Base-by-base conservation (phyloP, 495 filamentous ascomycete species). In the Podospora conica region DNA sequence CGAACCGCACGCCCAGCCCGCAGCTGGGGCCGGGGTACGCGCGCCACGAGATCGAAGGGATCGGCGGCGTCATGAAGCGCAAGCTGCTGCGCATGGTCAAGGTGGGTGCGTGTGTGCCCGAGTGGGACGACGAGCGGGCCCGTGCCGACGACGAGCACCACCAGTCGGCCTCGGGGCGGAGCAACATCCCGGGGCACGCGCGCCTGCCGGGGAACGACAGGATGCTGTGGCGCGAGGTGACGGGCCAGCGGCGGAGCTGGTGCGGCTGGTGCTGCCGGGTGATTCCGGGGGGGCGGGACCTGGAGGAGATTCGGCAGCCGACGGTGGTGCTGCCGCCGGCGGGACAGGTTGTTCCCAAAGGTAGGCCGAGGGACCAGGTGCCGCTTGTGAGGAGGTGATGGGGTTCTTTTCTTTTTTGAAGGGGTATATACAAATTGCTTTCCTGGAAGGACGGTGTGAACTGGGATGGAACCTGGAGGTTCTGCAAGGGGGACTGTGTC, bases 31-130 rank as follows among this genome's bases (percentile, higher is more conserved):
- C 84, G 2, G 92, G 92, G 20, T 96, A 96, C 73, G 84, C 85
- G 68, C 80, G 87, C 27, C 91, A 94, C 73, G 93, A 97, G 76
- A 87, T 96, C 68, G 91, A 95, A 70, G 93, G 92, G 4, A 86
- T 96, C 31, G 92, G 93, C 15, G 93, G 93, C 0, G 81, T 87
- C 10, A 85, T 96, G 58, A 96, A 94, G 82, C 89, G 87, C 65
- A 94, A 91, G 77, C 78, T 87, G 9, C 89, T 91, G 75, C 87
- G 88, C 68, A 85, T 88, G 70, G 85, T 93, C 15, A 80, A 82
- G 65, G 86, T 97, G 1, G 93, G 92, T 15, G 89, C 89, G 21
- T 91, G 88, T 66, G 92, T 96, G 31, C 86, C 86, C 62, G 90
- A 94, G 71, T 90, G 86, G 76, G 90, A 91, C 65, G 91, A 95